Percentiles rank a stretch among this genome's conserved stretches.
Evolutionary conservation across 1,284 basidiomycete genomes (phyloP).

Genomic region (Tilletia indica): DNA sequence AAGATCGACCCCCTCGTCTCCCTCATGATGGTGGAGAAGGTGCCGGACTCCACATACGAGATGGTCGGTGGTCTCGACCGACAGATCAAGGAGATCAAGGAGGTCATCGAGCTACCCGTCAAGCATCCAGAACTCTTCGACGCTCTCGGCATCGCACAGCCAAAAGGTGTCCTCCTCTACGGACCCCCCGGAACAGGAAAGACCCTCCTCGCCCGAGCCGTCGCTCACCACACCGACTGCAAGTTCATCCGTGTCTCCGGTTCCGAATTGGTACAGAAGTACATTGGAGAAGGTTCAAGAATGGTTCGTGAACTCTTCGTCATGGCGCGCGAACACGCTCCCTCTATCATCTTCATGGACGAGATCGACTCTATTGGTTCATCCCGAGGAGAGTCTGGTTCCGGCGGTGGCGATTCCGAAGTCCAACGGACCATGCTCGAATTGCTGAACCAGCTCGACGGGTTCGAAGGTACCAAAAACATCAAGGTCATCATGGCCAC

Average conservation of each 20-base stretch:
- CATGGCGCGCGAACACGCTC: conserved; percentile 97
- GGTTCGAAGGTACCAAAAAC: conserved; percentile 96
- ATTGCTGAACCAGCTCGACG: conserved; percentile 91
- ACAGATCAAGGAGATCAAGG: conserved; percentile 99
- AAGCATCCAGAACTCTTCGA: conserved; percentile 98
- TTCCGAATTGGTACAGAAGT: conserved; percentile 95
- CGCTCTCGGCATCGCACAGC: conserved; percentile 91
- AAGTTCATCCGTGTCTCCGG: conserved; percentile 96
- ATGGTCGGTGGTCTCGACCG: conserved; percentile 98
- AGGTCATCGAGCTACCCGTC: conserved; percentile 96
- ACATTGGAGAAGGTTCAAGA: conserved; percentile 92
- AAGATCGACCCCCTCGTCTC: conserved; percentile 56
- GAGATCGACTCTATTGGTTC: conserved; percentile 98
- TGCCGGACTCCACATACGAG: conserved; percentile 97
- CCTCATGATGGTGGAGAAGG: conserved; percentile 98
- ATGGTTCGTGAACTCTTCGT: conserved; percentile 83
- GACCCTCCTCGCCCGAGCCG: conserved; percentile 53
- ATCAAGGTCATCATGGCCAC: conserved; percentile 99
- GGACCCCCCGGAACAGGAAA: conserved; percentile 55
- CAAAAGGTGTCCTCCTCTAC: conserved; percentile 64
- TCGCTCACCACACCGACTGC: conserved; percentile 88
- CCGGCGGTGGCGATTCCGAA: conserved; percentile 78
- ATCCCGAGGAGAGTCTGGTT: conserved; percentile 80
- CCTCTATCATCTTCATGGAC: conserved; percentile 99
- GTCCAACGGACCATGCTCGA: conserved; percentile 98